These are phyloP conservation scores for Boletus subcaerulescens DNA, from an alignment of 768 basidiomycete genomes.

Conservation along the genomic window DNA sequence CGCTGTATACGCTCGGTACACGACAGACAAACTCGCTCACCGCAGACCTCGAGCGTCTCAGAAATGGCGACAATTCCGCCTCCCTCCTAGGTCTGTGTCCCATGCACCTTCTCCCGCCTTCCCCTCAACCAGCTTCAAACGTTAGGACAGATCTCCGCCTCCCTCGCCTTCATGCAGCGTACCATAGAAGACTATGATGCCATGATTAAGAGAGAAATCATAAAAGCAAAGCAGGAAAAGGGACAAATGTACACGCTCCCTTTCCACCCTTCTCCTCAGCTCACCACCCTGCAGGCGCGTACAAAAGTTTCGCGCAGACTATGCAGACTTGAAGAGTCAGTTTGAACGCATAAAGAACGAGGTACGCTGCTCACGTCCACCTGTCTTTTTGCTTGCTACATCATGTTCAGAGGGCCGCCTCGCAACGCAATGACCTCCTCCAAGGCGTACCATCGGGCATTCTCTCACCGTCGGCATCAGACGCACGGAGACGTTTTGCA, in stretches of 20 bases:
- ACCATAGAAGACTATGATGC: slow-evolving; percentile 97
- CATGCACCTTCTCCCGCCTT: not conserved
- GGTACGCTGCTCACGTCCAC: slow-evolving; percentile 17
- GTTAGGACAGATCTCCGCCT: slow-evolving; percentile 97
- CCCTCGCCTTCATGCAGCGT: slow-evolving; percentile 88
- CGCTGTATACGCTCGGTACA: slow-evolving; percentile 89
- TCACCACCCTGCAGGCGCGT: slow-evolving; percentile 62
- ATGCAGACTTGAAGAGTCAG: slow-evolving; percentile 73
- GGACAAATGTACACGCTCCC: slow-evolving; percentile 68
- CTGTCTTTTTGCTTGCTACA: not conserved
- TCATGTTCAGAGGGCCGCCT: slow-evolving; percentile 49
- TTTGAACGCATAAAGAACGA: slow-evolving; percentile 78
- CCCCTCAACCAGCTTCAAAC: slow-evolving; percentile 16
- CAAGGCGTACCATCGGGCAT: slow-evolving; percentile 40
- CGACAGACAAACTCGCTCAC: slow-evolving; percentile 88
- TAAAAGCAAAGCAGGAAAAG: slow-evolving; percentile 95
- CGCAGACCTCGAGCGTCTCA: slow-evolving; percentile 80
- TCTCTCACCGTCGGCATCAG: slow-evolving; percentile 33
- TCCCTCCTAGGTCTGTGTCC: slow-evolving; percentile 73
- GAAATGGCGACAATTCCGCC: slow-evolving; percentile 75
- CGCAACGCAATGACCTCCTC: slow-evolving; percentile 65
- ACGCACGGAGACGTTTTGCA: slow-evolving; percentile 65
- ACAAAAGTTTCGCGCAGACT: slow-evolving; percentile 87
- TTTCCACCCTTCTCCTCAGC: slow-evolving; percentile 1
- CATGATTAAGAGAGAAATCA: slow-evolving; percentile 95